Base-by-base conservation (phyloP, 352 stramenopile species). In the Stramenopiles sp. region DNA sequence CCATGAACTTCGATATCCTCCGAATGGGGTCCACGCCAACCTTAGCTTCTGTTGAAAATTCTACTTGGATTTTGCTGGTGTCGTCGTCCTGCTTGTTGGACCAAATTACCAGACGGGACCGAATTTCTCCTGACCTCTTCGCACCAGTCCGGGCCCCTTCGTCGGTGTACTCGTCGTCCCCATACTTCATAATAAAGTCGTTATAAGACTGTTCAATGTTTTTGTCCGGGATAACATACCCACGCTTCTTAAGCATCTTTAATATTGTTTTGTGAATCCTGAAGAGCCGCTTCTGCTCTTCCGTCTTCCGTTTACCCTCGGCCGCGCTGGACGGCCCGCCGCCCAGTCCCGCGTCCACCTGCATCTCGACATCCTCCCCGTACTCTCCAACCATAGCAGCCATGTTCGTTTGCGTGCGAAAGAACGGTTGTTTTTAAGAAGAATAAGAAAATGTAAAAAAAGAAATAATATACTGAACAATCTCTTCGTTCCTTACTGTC, bases 221-320 rank as follows among this genome's bases (percentile, higher is more conserved):
- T 74, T 97, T 92, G 74, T 96, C 87, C 77, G 87, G 91, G 76
- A 99, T 92, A 82, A 98, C 97, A 84, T 99, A 99, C 31, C 92
- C 91, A 37, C 93, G 76, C 78, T 91, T 91, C 25, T 80, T 79
- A 4, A 94, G 79, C 86, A 94, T 92, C 82, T 97, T 96, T 79
- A 96, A 85, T 25, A 91, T 90, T 30, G 92, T 97, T 83, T 97
- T 95, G 63, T 92, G 89, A 68, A 97, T 90, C 79, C 92, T 90
- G 82, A 92, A 96, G 43, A 97, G 82, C 53, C 85, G 85, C 76
- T 53, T 53, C 25, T 53, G 43, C 25, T 53, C 43, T 25, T 53
- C 43, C 25, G 43, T 25, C 43, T 18, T 18, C 43, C 25, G 12
- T 25, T 53, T 53, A 12, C 43, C 43, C 43, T 53, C 43, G 25